Evolutionary conservation across 1,284 basidiomycete species (phyloP), one percentile per base, ranked within the genome.

Genomic region (Porodaedalea pini): DNA sequence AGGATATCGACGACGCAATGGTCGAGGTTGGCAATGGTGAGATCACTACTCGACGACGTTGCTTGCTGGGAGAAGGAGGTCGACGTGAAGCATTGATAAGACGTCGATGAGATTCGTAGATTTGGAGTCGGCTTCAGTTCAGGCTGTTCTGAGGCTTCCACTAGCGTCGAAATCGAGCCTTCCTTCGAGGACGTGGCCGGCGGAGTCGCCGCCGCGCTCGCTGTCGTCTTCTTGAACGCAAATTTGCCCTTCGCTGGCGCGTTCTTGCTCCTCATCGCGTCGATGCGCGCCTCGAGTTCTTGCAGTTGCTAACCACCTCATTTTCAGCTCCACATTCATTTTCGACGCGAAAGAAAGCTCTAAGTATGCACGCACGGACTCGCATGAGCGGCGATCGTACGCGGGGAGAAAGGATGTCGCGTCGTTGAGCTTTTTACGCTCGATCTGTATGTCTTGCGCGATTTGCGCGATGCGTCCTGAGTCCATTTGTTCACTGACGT

Each of bases 381-480:
- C 86, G 64, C 79, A 88, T 63, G 82, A 82, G 58, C 84, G 76
- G 65, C 88, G 88, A 68, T 90, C 88, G 66, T 89, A 91, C 40
- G 78, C 73, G 3, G 90, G 86, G 39, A 92, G 71, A 57, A 76
- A 81, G 2, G 77, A 74, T 5, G 79, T 81, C 4, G 83, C 85
- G 65, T 83, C 85, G 1, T 77, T 73, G 17, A 90, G 74, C 19
- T 72, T 74, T 63, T 84, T 88, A 39, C 80, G 75, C 49, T 88
- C 69, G 59, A 77, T 78, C 3, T 80, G 77, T 29, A 83, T 67
- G 47, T 78, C 76, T 19, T 69, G 60, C 3, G 77, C 69, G 19
- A 81, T 57, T 21, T 66, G 67, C 49, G 76, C 73, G 7, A 81
- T 45, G n/a, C 56, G 57, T 69, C 70, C 19, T 57, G 32, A 34